These are phyloP conservation scores for Xylaria telfairii DNA, from an alignment of 495 filamentous ascomycete genomes.

Conservation along the genomic window DNA sequence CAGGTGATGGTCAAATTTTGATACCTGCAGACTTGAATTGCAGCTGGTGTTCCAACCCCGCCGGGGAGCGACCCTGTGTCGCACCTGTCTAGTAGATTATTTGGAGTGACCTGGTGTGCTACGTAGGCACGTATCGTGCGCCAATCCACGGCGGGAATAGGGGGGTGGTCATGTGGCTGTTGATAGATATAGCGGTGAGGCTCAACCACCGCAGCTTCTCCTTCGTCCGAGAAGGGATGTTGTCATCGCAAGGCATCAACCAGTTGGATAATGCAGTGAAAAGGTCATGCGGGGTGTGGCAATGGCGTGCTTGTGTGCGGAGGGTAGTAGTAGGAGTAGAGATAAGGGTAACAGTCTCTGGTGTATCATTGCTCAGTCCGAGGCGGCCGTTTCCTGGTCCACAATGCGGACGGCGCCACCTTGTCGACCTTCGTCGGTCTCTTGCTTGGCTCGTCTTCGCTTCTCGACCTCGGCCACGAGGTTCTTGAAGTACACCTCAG, in stretches of 20 bases:
- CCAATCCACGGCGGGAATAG: background rate
- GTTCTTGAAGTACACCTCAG: slow-evolving; percentile 75
- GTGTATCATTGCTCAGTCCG: background rate
- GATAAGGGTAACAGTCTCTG: background rate
- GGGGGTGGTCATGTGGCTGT: background rate
- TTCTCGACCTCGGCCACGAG: slow-evolving; percentile 64
- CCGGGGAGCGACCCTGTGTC: background rate
- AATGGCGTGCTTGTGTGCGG: background rate
- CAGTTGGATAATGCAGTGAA: background rate
- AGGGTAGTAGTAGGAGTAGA: background rate
- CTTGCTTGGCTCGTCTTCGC: slow-evolving; percentile 38
- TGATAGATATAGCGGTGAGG: background rate
- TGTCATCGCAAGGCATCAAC: background rate
- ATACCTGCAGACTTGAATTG: background rate
- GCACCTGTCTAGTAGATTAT: background rate
- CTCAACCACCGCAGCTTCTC: too few relatives aligned
- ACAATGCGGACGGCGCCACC: slow-evolving; percentile 43
- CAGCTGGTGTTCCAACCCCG: background rate
- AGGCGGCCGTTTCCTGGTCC: slow-evolving; percentile 11
- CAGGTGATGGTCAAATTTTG: background rate
- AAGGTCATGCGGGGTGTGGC: background rate
- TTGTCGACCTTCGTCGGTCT: slow-evolving; percentile 42
- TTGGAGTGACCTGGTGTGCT: background rate
- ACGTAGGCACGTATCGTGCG: background rate
- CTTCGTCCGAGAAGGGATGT: background rate